Evolutionary conservation across 257 asterid species (phyloP), one percentile per base, ranked within the genome.

Genomic region (Parsonsia alboflavescens): DNA sequence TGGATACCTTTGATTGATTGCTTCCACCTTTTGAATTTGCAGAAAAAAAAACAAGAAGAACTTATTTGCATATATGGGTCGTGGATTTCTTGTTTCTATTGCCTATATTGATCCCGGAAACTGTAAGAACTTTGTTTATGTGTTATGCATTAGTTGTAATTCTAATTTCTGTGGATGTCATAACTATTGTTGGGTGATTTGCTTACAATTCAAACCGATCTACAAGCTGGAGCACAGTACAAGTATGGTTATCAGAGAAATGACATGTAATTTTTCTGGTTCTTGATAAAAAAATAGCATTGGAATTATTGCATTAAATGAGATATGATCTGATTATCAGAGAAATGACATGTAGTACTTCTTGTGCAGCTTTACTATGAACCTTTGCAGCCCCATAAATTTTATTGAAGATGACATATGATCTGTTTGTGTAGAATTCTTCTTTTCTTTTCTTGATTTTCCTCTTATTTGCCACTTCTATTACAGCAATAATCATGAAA

Each of bases 31-130:
- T 54, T 16, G 48, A 61, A 67, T 76, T 41, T 76, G 75, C 93
- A 94, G 99, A 86, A 83, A 80, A 86, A n/a, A 79, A 62, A 85
- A 98, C 82, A 92, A 98, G 99, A 94, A 87, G 87, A 94, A 94
- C 80, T 83, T 94, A 73, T 88, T 94, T 73, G 78, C 97, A 0
- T 92, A 94, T 79, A 74, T 92, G 76, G 99, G 99, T 48, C 99
- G 97, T 41, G 99, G 99, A 53, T 89, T 94, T 89, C 99, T 94
- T 76, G 99, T 94, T 85, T 92, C 93, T 76, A 94, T 94, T 74
- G 99, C 99, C 28, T 94, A 94, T 81, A 94, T 94, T 56, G 99
- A 94, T 80, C 99, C 99, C 17, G 99, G 99, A 77, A 94, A 94
- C 75, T 90, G 99, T 94, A 86, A 83, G 97, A 58, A 75, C 56